Evolutionary conservation across 495 filamentous ascomycete species (phyloP), one percentile per base, ranked within the genome.

Genomic region (Podospora anserina): DNA sequence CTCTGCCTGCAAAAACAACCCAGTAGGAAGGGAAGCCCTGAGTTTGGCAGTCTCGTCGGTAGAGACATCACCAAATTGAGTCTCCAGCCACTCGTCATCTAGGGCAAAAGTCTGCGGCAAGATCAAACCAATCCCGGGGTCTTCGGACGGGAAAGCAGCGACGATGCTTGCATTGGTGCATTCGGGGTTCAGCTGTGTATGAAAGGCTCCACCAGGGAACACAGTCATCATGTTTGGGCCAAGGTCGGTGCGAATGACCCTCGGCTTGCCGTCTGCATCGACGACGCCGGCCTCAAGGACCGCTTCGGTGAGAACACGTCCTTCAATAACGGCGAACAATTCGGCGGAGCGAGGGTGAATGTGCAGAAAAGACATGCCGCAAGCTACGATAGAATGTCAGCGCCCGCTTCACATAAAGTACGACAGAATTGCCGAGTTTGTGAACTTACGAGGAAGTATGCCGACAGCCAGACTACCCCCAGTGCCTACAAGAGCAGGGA

Each of bases 361-460:
- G 71, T 85, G 83, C 26, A 82, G 79, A 4, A 79, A 80, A 68
- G 84, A 83, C 70, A 85, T 81, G 66, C 79, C 80, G 69, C 82
- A 80, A 18, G 81, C 74, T 53, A 72, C 20, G 6, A 15, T 6
- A 23, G n/a, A 7, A 27, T 15, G 66, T 32, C 30, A 44, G 81
- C 70, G 70, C 78, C 80, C 23, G 54, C 19, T 18, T 56, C 19
- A 56, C 54, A 56, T 18, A 19, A 20, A 20, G 54, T 4, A 56
- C 15, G 54, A 56, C 54, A 23, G 19, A 4, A 56, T 20, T 13
- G 19, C 15, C 54, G 54, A 56, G 15, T 20, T 15, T 55, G 62
- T 64, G 11, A 55, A n/a, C 61, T 20, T 18, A 64, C 61, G 27
- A 19, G 34, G 39, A 39, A 64, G 34, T 49, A 19, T 30, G 55